Conservation (phyloP, 495 filamentous ascomycete genomes). For the Podospora didyma region DNA sequence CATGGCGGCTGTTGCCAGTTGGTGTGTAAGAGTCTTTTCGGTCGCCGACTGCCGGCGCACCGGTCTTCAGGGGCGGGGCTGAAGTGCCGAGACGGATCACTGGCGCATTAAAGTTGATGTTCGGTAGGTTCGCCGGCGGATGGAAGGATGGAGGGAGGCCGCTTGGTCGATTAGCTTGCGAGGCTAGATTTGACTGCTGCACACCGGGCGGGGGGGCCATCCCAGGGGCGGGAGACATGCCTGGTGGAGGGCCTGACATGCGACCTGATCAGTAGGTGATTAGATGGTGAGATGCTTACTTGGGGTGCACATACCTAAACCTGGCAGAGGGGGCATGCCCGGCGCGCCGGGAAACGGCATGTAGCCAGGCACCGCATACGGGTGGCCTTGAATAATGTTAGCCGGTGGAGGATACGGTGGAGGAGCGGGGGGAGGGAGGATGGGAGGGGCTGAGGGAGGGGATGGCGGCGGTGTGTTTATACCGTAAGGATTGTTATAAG, state of each 20-base stretch:
- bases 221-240: conserved; percentile 75
- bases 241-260: conserved; percentile 58
- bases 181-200: conserved; percentile 63
- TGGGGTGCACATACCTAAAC: conserved; percentile 64
- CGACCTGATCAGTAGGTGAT: background rate
- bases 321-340: conserved; percentile 73
- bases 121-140: conserved; percentile 86
- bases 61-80: conserved; percentile 57
- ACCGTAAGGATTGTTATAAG: conserved; percentile 5
- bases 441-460: background rate
- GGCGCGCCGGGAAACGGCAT: conserved; percentile 67
- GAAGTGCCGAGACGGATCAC: conserved; percentile 86
- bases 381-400: no score
- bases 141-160: conserved; percentile 84
- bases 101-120: conserved; percentile 97
- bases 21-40: conserved; percentile 33
- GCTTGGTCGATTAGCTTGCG: conserved; percentile 69
- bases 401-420: conserved; percentile 36
- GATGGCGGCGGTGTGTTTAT: background rate
- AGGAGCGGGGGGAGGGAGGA: conserved; percentile 9
- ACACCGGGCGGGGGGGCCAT: conserved; percentile 75
- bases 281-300: conserved; percentile 1
- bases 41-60: conserved; percentile 56
- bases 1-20: conserved; percentile 54
- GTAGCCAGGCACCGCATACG: conserved; percentile 70